Evolutionary conservation across 352 stramenopile genomes (phyloP).

Genomic region (Phytophthora macrochlamydospora): DNA sequence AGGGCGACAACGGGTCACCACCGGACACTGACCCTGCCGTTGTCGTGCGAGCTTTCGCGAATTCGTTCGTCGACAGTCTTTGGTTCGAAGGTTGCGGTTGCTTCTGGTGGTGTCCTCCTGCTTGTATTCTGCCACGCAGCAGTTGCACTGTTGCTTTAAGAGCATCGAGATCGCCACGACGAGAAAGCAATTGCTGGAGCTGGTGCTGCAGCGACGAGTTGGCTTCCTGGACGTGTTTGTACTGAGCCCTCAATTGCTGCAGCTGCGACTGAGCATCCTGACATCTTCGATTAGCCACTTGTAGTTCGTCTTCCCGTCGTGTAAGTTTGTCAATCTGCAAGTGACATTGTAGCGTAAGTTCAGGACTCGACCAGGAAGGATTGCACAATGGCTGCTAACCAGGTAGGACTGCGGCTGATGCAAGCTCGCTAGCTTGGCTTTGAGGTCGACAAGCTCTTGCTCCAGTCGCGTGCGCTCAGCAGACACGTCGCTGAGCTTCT

Average conservation of each 20-base stretch:
- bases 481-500: slow-evolving; percentile 37
- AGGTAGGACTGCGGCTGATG: slow-evolving; percentile 80
- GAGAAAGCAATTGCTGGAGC: slow-evolving; percentile 67
- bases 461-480: slow-evolving; percentile 37
- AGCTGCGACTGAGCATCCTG: slow-evolving; percentile 45
- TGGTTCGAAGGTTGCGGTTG: slow-evolving; percentile 10
- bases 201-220: slow-evolving; percentile 65
- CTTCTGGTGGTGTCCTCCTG: slow-evolving; percentile 21
- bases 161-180: slow-evolving; percentile 62
- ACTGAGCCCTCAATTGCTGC: slow-evolving; percentile 50
- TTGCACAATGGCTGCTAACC: slow-evolving; percentile 26
- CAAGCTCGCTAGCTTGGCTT: slow-evolving; percentile 47
- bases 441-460: slow-evolving; percentile 36
- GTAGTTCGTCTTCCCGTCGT: slow-evolving; percentile 50
- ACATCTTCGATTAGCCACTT: slow-evolving; percentile 22
- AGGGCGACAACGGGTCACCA: background rate
- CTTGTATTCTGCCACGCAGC: slow-evolving; percentile 33
- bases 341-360: background rate
- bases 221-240: slow-evolving; percentile 36
- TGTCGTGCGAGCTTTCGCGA: background rate
- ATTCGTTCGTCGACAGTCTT: background rate
- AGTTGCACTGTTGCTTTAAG: slow-evolving; percentile 64
- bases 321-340: slow-evolving; percentile 70
- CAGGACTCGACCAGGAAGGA: too few species aligned
- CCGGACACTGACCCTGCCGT: background rate